phyloP scores from a whole-genome alignment of 192 early-diverging fungal genomes.

The Coemansia sp. region DNA sequence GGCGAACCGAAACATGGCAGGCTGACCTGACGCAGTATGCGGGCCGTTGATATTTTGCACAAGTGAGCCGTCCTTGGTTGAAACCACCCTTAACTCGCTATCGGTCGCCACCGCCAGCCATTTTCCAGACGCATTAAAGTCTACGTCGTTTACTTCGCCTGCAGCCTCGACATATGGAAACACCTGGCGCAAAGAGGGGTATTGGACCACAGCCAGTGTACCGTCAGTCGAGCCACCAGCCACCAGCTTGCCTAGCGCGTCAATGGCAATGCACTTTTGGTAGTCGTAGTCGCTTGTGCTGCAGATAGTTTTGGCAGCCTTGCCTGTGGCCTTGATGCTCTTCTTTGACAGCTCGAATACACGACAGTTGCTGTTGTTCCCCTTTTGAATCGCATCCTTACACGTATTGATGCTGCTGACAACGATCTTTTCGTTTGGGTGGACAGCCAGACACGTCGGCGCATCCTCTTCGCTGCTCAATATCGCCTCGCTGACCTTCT shows the following conservation, averaged over 20 bases:
- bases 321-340: conserved; percentile 21
- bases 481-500: conserved; percentile 38
- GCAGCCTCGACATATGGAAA: conserved; percentile 45
- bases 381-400: conserved; percentile 62
- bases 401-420: conserved; percentile 75
- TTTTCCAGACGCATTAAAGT: conserved; percentile 28
- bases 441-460: conserved; percentile 76
- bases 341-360: conserved; percentile 64
- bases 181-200: conserved; percentile 36
- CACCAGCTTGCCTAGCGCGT: conserved; percentile 32
- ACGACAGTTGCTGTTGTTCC: conserved; percentile 80
- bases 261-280: conserved; percentile 40
- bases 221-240: conserved; percentile 52
- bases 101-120: conserved; percentile 48
- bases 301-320: conserved; percentile 29
- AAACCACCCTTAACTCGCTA: conserved; percentile 33
- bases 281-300: conserved; percentile 48
- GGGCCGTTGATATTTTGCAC: conserved; percentile 47
- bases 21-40: conserved; percentile 28
- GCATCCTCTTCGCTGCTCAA: conserved; percentile 76
- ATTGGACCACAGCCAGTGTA: conserved; percentile 41
- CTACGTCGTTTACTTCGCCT: conserved; percentile 49
- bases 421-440: conserved; percentile 72
- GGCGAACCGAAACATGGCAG: conserved; percentile 44
- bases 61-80: conserved; percentile 17